Base-by-base conservation (phyloP, 257 asterid genomes). In the Paraleonurus japonicus region DNA sequence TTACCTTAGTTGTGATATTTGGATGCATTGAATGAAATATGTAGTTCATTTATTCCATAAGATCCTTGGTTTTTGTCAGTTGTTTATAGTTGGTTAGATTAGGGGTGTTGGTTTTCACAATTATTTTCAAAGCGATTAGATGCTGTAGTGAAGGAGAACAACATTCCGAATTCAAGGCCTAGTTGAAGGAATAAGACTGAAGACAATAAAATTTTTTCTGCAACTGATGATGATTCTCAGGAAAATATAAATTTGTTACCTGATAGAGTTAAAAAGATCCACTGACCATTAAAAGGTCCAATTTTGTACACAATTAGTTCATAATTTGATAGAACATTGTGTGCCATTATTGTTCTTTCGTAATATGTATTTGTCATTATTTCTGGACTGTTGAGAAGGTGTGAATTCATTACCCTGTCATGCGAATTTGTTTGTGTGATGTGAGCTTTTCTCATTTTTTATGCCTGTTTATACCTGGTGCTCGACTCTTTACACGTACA, bases 191-290 rank as follows among this genome's bases (percentile, higher is more conserved):
- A 37, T 41, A 33, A 28, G 23, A 47, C 68, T 57, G 11, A 70
- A 55, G 63, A 22, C 24, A 19, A n/a, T 43, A 27, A 12, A 43
- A 35, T 16, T 45, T 55, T 47, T 26, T 62, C 47, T 5, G 30
- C 63, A 28, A 47, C 22, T 47, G 30, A 20, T 5, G 41, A 33
- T 74, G 67, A 61, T 77, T 73, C 54, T 45, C 55, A 20, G 39
- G 69, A 57, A 64, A 41, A 51, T 55, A 60, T 13, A 26, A 58
- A 53, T 69, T 57, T 7, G 6, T 17, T 20, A 43, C 67, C 58
- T 48, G 72, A 72, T 13, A 45, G 53, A 61, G 60, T 67, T 50
- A 12, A 3, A 59, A 39, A 60, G 23, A 61, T n/a, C 23, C 19
- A 19, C 69, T 19, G 45, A 27, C 13, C 45, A 7, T 45, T 4